phyloP scores from a whole-genome alignment of 331 rosid species.

The Spiraea crenata region DNA sequence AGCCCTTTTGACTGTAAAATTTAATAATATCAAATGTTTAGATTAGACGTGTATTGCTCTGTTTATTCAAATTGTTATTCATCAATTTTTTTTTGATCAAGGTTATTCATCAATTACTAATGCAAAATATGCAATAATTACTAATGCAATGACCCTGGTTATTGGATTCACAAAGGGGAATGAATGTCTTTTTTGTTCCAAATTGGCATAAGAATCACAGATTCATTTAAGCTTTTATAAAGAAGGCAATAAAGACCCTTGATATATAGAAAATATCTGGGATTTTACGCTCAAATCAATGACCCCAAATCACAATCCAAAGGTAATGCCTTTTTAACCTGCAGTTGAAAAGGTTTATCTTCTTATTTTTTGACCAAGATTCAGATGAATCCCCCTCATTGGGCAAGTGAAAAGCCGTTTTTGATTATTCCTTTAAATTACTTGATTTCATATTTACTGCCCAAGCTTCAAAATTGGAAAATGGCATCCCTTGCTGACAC shows the following conservation, averaged over 20 bases:
- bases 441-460: neutral
- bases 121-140: no score
- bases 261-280: neutral
- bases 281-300: neutral
- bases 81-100: no score
- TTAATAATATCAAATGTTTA: neutral
- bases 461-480: neutral
- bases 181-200: neutral
- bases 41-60: neutral
- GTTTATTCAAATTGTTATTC: no score
- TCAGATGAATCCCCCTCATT: neutral
- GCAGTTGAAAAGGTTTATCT: neutral
- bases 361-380: no score
- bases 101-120: no score
- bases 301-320: neutral
- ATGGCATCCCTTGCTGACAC: neutral
- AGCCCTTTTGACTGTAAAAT: conserved; percentile 28
- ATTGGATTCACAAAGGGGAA: neutral
- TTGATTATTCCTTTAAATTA: neutral
- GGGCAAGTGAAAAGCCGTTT: conserved; percentile 10
- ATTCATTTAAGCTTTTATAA: neutral
- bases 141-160: neutral
- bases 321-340: neutral
- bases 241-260: neutral
- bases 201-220: neutral